Evolutionary conservation across 371 early-diverging fungal genomes (phyloP).

Genomic region (Apophysomyces variabilis): DNA sequence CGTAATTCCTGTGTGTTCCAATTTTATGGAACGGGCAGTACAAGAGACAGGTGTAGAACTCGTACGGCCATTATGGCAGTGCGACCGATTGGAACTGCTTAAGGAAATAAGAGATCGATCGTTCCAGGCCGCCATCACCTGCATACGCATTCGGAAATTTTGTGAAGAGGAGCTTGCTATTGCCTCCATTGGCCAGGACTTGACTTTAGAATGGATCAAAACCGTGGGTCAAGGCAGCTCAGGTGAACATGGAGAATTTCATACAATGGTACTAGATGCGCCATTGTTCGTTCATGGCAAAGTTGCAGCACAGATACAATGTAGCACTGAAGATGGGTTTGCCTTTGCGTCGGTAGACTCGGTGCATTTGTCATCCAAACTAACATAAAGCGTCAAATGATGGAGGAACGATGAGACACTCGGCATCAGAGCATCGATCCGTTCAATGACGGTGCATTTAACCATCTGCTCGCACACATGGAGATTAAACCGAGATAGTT

Average conservation of each 20-base stretch:
- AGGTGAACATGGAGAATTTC: slow-evolving; percentile 64
- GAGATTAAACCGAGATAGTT: neutral
- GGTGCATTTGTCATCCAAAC: neutral
- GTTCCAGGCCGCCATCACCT: slow-evolving; percentile 51
- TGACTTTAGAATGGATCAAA: slow-evolving; percentile 33
- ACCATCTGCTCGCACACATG: slow-evolving; percentile 4
- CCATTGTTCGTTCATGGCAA: slow-evolving; percentile 41
- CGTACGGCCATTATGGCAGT: slow-evolving; percentile 60
- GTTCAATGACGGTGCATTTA: neutral
- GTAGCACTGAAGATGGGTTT: slow-evolving; percentile 1
- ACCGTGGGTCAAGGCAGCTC: slow-evolving; percentile 29
- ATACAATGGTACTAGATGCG: slow-evolving; percentile 59
- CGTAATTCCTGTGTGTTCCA: slow-evolving; percentile 59
- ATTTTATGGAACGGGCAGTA: slow-evolving; percentile 64
- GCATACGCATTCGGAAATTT: slow-evolving; percentile 49
- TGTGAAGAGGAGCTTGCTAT: slow-evolving; percentile 13
- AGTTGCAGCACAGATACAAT: slow-evolving; percentile 25
- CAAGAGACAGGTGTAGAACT: slow-evolving; percentile 47
- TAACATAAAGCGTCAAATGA: neutral
- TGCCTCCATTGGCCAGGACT: slow-evolving; percentile 27
- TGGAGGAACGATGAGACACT: neutral
- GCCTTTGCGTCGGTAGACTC: slow-evolving; percentile 4
- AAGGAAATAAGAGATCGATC: slow-evolving; percentile 39
- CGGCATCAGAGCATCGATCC: neutral
- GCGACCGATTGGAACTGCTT: slow-evolving; percentile 39